Percentiles rank a stretch among this genome's conserved stretches.
These are phyloP conservation scores for Knoxia roxburghii DNA, from an alignment of 257 asterid genomes.

Conservation along the genomic window DNA sequence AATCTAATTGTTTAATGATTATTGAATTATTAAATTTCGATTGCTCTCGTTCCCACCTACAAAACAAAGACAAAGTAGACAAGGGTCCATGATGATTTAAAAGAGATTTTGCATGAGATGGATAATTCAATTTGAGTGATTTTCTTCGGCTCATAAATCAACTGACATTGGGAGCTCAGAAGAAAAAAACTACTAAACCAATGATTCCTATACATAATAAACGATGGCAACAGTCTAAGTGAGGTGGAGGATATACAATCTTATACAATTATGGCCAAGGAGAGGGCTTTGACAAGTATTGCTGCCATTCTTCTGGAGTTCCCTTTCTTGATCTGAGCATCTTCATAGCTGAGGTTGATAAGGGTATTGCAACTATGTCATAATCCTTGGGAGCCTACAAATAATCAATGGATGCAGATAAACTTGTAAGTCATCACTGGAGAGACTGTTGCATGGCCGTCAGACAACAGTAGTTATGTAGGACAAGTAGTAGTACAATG, in stretches of 20 bases:
- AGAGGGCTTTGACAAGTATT: conserved; percentile 58
- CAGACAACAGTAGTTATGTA: no score
- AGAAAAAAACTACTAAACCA: conserved; percentile 1
- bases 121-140: neutral
- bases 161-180: neutral
- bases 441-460: neutral
- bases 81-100: no score
- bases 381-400: conserved; percentile 72
- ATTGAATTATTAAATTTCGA: no score
- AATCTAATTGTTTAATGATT: no score
- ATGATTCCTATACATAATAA: neutral
- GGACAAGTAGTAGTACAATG: no score
- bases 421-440: neutral
- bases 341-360: conserved; percentile 54
- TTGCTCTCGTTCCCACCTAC: no score
- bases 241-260: conserved; percentile 16
- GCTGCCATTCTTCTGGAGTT: conserved; percentile 82
- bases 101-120: neutral
- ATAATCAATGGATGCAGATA: conserved; percentile 4
- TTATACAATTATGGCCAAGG: conserved; percentile 32
- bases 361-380: conserved; percentile 71
- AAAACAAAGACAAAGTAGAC: no score
- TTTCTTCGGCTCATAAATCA: neutral
- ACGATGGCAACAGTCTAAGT: neutral
- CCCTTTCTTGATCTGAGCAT: conserved; percentile 61